Evolutionary conservation across 139 green algal species (phyloP).

Genomic region (Micractinium sp.): DNA sequence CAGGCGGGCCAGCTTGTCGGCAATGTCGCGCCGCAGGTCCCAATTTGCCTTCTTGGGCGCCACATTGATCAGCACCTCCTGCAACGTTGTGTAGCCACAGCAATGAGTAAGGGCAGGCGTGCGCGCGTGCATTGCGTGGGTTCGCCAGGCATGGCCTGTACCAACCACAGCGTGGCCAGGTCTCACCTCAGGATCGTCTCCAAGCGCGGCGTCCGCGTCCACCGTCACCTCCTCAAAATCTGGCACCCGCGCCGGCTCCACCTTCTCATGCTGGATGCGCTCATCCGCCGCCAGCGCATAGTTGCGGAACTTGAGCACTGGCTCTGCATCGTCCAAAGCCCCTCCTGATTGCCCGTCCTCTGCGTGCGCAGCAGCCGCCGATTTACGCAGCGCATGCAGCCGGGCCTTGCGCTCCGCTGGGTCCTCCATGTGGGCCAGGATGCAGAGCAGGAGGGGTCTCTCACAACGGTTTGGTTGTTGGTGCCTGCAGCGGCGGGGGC

Average conservation of each 20-base stretch:
- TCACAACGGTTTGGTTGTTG: too few relatives aligned
- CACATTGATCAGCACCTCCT: constrained; percentile 69
- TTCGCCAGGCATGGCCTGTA: background rate
- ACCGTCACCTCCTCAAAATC: constrained; percentile 68
- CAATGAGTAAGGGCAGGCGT: background rate
- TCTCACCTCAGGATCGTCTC: constrained; percentile 56
- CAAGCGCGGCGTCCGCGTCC: constrained; percentile 58
- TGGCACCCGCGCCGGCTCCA: constrained; percentile 66
- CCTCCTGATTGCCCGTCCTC: background rate
- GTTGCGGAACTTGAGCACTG: constrained; percentile 84
- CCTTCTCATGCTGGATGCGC: constrained; percentile 76
- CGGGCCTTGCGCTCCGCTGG: background rate
- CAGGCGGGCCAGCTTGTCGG: constrained; percentile 78
- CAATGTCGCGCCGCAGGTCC: constrained; percentile 87
- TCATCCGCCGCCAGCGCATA: constrained; percentile 75
- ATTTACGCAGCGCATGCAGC: background rate
- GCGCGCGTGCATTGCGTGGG: background rate
- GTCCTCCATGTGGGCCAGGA: background rate
- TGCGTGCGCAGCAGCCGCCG: background rate
- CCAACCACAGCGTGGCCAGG: background rate
- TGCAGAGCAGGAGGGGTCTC: too few relatives aligned
- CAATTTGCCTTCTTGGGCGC: constrained; percentile 93
- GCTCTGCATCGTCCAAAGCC: constrained; percentile 43
- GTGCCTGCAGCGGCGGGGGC: too few relatives aligned
- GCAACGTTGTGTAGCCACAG: background rate